Percentiles rank a stretch among this genome's conserved stretches.
phyloP scores from a whole-genome alignment of 306 rosid genomes.

The Quercus bicolor region DNA sequence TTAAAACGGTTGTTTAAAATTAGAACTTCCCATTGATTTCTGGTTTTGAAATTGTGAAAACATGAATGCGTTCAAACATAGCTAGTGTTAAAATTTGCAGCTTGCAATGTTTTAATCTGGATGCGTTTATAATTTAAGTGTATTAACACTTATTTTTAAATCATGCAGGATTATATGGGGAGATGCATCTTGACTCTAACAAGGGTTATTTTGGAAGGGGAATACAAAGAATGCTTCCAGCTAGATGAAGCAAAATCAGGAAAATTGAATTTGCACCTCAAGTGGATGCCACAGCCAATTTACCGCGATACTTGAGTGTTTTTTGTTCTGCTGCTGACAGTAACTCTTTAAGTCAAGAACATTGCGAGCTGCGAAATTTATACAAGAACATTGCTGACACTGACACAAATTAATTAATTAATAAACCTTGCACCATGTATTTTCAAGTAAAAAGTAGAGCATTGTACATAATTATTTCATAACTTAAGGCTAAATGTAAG shows the following conservation, averaged over 20 bases:
- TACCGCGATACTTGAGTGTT: constrained; percentile 64
- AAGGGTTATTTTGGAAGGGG: constrained; percentile 81
- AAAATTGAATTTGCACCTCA: constrained; percentile 68
- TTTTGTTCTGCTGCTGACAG: neutral
- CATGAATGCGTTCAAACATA: neutral
- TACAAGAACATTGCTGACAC: neutral
- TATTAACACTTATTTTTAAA: neutral
- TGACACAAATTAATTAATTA: neutral
- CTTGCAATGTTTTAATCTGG: neutral
- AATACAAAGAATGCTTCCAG: constrained; percentile 66
- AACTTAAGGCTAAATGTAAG: constrained; percentile 7
- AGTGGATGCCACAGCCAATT: constrained; percentile 90
- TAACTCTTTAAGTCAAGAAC: neutral
- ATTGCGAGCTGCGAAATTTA: neutral
- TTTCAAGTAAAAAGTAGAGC: constrained; percentile 6
- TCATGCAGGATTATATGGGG: constrained; percentile 82
- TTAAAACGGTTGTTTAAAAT: neutral
- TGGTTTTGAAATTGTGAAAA: neutral
- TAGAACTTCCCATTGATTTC: neutral
- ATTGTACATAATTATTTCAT: constrained; percentile 46
- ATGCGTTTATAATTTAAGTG: neutral
- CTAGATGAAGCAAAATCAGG: constrained; percentile 88
- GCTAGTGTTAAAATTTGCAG: neutral
- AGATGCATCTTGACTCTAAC: constrained; percentile 89
- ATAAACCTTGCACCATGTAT: constrained; percentile 6